These are phyloP conservation scores for Penicillium canariense DNA, from an alignment of 495 filamentous ascomycete genomes.

Conservation along the genomic window DNA sequence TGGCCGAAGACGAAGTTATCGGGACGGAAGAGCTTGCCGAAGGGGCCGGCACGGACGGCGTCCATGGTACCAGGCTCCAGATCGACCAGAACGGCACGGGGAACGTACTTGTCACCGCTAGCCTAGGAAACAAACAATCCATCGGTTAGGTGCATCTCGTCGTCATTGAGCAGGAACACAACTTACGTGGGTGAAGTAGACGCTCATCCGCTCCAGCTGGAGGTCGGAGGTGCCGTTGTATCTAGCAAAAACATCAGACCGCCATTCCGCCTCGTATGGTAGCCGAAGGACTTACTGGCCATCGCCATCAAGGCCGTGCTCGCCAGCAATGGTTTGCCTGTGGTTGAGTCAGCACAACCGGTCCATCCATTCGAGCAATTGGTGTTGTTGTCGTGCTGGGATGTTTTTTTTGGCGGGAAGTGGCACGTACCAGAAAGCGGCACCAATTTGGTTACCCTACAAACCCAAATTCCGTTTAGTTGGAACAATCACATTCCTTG, in stretches of 20 bases:
- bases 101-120: conserved; percentile 96
- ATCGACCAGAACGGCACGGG: conserved; percentile 98
- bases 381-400: conserved; percentile 9
- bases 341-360: conserved; percentile 32
- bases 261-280: conserved; percentile 22
- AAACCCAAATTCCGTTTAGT: conserved; percentile 29
- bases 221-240: conserved; percentile 98
- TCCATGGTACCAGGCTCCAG: conserved; percentile 98
- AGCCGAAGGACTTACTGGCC: conserved; percentile 66
- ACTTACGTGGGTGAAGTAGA: conserved; percentile 99
- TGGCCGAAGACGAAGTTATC: conserved; percentile 99
- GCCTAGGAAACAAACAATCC: conserved; percentile 55
- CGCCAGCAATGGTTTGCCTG: conserved; percentile 95
- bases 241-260: conserved; percentile 49
- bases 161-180: not conserved
- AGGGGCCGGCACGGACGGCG: conserved; percentile 96
- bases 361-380: conserved; percentile 15
- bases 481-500: conserved; percentile 6
- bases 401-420: not conserved
- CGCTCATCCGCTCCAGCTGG: conserved; percentile 99
- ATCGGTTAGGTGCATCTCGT: not conserved
- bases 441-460: conserved; percentile 99
- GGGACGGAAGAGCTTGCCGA: conserved; percentile 98
- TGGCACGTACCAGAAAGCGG: conserved; percentile 86
- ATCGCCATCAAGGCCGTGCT: conserved; percentile 97